Percentiles rank a stretch among this genome's conserved stretches.
Evolutionary conservation across 1,284 basidiomycete genomes (phyloP).

Genomic region (Ceratobasidium sp.): DNA sequence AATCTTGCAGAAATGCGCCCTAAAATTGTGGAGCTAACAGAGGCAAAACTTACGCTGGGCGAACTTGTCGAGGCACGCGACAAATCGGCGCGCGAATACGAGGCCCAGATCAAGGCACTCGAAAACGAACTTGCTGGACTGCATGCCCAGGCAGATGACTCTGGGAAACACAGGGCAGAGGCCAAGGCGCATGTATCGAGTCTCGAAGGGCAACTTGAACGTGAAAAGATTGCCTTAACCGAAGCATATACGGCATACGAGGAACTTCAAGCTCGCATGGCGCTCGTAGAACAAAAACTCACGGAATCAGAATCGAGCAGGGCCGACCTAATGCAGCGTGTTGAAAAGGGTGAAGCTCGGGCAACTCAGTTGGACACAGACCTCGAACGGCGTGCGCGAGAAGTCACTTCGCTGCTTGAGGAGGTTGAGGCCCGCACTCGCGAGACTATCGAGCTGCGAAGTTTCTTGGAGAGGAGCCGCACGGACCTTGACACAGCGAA

Average conservation of each 20-base stretch:
- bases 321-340: background rate
- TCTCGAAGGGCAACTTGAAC: slow-evolving; percentile 41
- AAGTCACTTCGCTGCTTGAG: slow-evolving; percentile 29
- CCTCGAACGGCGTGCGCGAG: slow-evolving; percentile 23
- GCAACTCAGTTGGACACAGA: slow-evolving; percentile 9
- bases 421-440: slow-evolving; percentile 21
- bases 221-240: slow-evolving; percentile 63
- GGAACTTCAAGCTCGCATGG: slow-evolving; percentile 58
- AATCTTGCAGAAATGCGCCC: slow-evolving; percentile 84
- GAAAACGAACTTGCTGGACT: slow-evolving; percentile 63
- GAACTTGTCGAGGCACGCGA: slow-evolving; percentile 66
- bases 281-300: slow-evolving; percentile 14
- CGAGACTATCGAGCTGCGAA: slow-evolving; percentile 58
- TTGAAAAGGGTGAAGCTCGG: slow-evolving; percentile 2
- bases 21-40: slow-evolving; percentile 78
- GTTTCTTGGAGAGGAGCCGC: slow-evolving; percentile 59
- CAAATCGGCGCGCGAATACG: slow-evolving; percentile 60
- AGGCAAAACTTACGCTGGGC: slow-evolving; percentile 67
- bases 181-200: slow-evolving; percentile 47
- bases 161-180: slow-evolving; percentile 55
- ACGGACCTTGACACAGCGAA: slow-evolving; percentile 46
- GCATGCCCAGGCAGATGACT: slow-evolving; percentile 57
- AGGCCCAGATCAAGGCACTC: slow-evolving; percentile 64
- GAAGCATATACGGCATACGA: slow-evolving; percentile 55
- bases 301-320: slow-evolving; percentile 10